phyloP scores from a whole-genome alignment of 495 filamentous ascomycete species.

The Polyplosphaeria fusca region DNA sequence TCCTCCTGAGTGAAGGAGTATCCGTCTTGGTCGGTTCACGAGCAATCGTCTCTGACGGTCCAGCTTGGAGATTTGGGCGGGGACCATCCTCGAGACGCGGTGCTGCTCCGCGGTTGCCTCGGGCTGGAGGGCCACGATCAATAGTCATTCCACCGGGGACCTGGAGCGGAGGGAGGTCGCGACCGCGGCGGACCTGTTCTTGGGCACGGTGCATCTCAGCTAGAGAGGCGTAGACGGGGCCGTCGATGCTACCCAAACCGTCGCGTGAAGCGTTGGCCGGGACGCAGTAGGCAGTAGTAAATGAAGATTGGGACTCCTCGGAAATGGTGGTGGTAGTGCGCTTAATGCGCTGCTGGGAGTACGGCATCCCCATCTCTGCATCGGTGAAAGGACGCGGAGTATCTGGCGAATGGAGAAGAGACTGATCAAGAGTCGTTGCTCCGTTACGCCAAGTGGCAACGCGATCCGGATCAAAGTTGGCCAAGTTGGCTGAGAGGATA shows the following conservation, averaged over 20 bases:
- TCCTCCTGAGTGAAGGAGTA: no score
- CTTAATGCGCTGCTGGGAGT: background rate
- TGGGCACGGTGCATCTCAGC: background rate
- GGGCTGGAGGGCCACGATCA: background rate
- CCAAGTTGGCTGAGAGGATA: background rate
- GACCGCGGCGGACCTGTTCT: background rate
- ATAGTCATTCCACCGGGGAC: background rate
- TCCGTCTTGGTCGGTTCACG: no score
- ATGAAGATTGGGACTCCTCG: background rate
- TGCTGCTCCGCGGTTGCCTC: background rate
- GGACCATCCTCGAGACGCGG: background rate
- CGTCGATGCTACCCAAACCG: background rate
- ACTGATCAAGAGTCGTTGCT: background rate
- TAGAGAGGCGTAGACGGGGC: background rate
- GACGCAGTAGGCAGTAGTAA: background rate
- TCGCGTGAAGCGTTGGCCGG: background rate
- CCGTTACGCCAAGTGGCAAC: background rate
- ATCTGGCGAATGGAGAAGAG: background rate
- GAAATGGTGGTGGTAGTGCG: background rate
- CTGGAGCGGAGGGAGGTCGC: background rate
- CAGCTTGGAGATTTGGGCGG: background rate
- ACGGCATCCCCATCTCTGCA: no score
- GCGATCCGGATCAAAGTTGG: background rate
- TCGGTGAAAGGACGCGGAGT: background rate
- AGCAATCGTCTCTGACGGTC: background rate